These are phyloP conservation scores for Ganoderma lingzhi DNA, from an alignment of 1,284 basidiomycete genomes.

Conservation along the genomic window DNA sequence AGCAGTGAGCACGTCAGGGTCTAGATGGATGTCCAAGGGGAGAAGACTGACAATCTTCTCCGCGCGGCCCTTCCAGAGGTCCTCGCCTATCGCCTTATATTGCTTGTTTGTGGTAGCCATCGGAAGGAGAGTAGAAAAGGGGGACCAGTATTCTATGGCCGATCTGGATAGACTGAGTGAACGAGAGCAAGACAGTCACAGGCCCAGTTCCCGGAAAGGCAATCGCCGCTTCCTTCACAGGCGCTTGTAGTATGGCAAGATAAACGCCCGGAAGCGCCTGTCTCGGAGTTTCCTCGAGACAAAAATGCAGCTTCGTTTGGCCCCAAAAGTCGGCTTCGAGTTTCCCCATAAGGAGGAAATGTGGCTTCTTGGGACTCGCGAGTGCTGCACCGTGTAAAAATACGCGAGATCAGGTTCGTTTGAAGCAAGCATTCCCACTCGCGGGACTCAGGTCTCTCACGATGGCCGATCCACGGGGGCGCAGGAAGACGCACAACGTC, in stretches of 20 bases:
- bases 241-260: not conserved
- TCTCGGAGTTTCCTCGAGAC: not conserved
- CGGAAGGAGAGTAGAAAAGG: not conserved
- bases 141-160: not conserved
- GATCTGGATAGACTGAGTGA: not conserved
- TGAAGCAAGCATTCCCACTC: slow-evolving; percentile 6
- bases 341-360: slow-evolving; percentile 7
- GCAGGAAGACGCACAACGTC: slow-evolving; percentile 28
- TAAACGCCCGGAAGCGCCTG: not conserved
- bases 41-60: slow-evolving; percentile 84
- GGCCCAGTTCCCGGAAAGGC: not conserved
- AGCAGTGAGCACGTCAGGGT: slow-evolving; percentile 36
- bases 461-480: slow-evolving; percentile 29
- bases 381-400: not conserved
- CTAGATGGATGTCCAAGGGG: slow-evolving; percentile 6
- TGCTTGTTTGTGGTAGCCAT: slow-evolving; percentile 81
- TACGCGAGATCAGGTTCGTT: not conserved
- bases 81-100: slow-evolving; percentile 86
- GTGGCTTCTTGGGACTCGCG: not conserved
- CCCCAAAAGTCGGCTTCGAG: not conserved
- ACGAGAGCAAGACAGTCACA: not conserved
- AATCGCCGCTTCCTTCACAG: not conserved
- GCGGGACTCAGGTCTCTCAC: slow-evolving; percentile 14
- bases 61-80: slow-evolving; percentile 89
- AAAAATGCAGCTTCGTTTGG: not conserved